Conservation (phyloP, 2,329 filamentous ascomycete genomes). For the Diplodia intermedia region DNA sequence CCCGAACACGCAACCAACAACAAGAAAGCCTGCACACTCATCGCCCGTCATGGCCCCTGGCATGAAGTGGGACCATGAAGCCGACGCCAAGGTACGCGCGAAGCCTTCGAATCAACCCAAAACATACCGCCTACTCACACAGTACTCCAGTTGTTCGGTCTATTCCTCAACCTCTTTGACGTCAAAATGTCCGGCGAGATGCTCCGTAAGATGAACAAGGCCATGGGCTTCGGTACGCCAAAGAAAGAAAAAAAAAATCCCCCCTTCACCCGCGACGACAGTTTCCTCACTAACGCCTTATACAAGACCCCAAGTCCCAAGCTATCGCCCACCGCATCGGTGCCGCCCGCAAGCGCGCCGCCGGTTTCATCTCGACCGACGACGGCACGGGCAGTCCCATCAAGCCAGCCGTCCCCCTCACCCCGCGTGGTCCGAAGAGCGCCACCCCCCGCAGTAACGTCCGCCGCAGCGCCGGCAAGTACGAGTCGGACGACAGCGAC, state of each 20-base stretch:
- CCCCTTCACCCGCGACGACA: no score
- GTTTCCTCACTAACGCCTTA: no score
- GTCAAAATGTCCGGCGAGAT: not conserved
- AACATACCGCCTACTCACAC: not conserved
- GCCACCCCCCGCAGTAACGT: not conserved
- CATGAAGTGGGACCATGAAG: constrained; percentile 18
- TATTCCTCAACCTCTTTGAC: constrained; percentile 7
- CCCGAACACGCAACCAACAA: not conserved
- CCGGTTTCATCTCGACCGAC: not conserved
- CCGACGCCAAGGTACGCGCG: constrained; percentile 16
- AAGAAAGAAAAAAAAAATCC: no score
- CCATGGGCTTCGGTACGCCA: constrained; percentile 21
- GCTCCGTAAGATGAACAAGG: not conserved
- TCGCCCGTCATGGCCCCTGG: not conserved
- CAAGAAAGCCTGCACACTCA: not conserved
- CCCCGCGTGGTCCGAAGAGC: not conserved
- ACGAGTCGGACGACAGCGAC: not conserved
- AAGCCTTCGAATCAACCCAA: no score
- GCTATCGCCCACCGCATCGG: constrained; percentile 7
- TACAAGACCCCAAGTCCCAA: constrained; percentile 10
- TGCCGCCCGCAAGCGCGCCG: constrained; percentile 9
- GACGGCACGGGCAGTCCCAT: not conserved
- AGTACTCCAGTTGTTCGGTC: constrained; percentile 7
- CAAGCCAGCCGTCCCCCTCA: not conserved
- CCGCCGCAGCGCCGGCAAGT: not conserved